phyloP scores from a whole-genome alignment of 1,139 yeast genomes.

The Debaryomyces robertsiae region DNA sequence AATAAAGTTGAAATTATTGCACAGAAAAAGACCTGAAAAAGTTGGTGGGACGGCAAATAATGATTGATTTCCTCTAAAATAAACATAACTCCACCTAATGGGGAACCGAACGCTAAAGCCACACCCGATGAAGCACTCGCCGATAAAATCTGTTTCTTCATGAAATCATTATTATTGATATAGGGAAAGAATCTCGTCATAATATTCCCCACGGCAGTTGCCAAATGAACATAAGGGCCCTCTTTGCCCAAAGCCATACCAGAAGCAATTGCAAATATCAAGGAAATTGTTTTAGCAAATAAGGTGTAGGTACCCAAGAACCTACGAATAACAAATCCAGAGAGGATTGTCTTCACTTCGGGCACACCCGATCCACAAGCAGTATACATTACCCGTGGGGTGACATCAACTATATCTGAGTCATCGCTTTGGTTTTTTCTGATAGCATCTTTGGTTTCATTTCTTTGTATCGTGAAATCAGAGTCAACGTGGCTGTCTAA shows the following conservation, averaged over 20 bases:
- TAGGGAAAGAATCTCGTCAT: slow-evolving; percentile 53
- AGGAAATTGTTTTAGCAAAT: slow-evolving; percentile 51
- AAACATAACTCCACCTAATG: slow-evolving; percentile 68
- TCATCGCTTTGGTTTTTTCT: not conserved
- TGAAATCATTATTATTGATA: slow-evolving; percentile 52
- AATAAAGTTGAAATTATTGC: slow-evolving; percentile 61
- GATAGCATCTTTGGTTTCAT: slow-evolving; percentile 4
- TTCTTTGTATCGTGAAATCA: not conserved
- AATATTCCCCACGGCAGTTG: slow-evolving; percentile 67
- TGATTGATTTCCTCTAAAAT: slow-evolving; percentile 67
- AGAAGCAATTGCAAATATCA: slow-evolving; percentile 63
- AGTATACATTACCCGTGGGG: slow-evolving; percentile 45
- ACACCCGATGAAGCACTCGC: slow-evolving; percentile 74
- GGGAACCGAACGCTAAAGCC: slow-evolving; percentile 70
- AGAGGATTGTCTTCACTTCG: slow-evolving; percentile 58
- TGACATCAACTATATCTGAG: not conserved
- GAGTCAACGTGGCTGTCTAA: not conserved
- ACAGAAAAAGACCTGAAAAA: slow-evolving; percentile 62
- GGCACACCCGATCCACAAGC: slow-evolving; percentile 71
- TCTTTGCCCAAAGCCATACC: slow-evolving; percentile 71
- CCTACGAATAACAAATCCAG: slow-evolving; percentile 57
- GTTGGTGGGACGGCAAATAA: slow-evolving; percentile 58
- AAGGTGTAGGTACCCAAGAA: slow-evolving; percentile 60
- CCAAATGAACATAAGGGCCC: slow-evolving; percentile 73
- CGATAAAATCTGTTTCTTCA: slow-evolving; percentile 59